Evolutionary conservation across 352 stramenopile genomes (phyloP).

Genomic region (Phytophthora macrochlamydospora): DNA sequence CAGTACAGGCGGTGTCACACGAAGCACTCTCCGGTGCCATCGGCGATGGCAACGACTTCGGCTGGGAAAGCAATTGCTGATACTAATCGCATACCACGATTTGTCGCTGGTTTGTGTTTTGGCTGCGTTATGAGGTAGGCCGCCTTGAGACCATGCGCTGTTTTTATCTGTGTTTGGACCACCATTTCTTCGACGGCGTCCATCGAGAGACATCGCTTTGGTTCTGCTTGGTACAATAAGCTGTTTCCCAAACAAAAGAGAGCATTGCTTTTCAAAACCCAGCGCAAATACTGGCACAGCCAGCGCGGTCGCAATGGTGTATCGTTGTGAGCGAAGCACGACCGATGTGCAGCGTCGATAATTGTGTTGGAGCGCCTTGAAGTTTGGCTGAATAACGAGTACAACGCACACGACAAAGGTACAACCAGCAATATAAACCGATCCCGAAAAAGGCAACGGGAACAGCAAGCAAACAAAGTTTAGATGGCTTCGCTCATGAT

Average conservation of each 20-base stretch:
- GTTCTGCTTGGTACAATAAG: no score
- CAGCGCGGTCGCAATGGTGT: not conserved
- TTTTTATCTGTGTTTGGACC: no score
- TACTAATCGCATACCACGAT: not conserved
- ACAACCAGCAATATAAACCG: conserved; percentile 4
- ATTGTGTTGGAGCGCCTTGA: not conserved
- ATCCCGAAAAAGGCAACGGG: no score
- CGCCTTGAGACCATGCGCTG: no score
- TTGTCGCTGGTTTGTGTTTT: not conserved
- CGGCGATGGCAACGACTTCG: not conserved
- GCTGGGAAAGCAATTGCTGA: not conserved
- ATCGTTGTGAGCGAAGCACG: not conserved
- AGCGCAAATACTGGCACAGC: not conserved
- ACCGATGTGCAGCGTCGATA: conserved; percentile 3
- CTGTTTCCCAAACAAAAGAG: not conserved
- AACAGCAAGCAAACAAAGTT: no score
- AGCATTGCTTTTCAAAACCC: not conserved
- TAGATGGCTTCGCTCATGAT: no score
- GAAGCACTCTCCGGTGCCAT: not conserved
- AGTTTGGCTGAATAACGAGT: not conserved
- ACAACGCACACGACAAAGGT: conserved; percentile 1
- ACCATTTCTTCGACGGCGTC: not conserved
- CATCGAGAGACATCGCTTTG: not conserved
- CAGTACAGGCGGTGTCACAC: not conserved
- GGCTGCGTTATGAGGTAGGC: not conserved